phyloP scores from a whole-genome alignment of 2,329 filamentous ascomycete genomes.

The Neonectria punicea region DNA sequence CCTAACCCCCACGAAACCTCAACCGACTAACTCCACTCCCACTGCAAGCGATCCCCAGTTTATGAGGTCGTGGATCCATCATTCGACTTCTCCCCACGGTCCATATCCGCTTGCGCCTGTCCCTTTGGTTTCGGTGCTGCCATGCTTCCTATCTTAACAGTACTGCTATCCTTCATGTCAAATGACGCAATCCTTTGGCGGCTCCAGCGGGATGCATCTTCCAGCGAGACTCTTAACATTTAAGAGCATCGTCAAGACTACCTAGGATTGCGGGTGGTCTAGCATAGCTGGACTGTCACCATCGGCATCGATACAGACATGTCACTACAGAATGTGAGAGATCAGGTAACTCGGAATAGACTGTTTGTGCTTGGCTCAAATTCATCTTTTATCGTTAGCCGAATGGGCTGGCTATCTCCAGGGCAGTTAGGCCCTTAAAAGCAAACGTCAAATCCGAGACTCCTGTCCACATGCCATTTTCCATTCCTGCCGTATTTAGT shows the following conservation, averaged over 20 bases:
- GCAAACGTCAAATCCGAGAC: constrained; percentile 55
- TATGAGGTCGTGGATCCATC: constrained; percentile 16
- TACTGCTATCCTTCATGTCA: not conserved
- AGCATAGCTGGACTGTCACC: too few species aligned
- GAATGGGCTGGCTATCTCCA: constrained; percentile 50
- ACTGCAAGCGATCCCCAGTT: not conserved
- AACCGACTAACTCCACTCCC: constrained; percentile 16
- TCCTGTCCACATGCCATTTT: constrained; percentile 53
- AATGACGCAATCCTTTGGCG: not conserved
- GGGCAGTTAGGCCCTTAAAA: constrained; percentile 45
- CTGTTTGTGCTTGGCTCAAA: constrained; percentile 46
- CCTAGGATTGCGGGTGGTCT: not conserved
- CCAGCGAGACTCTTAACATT: not conserved
- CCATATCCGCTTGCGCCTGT: not conserved
- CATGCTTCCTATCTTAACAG: not conserved
- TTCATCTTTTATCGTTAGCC: constrained; percentile 52
- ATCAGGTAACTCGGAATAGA: constrained; percentile 33
- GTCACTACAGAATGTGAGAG: constrained; percentile 3
- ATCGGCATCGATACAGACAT: not conserved
- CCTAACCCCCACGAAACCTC: constrained; percentile 22
- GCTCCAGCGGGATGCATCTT: not conserved
- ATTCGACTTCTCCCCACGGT: constrained; percentile 14
- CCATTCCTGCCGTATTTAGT: constrained; percentile 55
- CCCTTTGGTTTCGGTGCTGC: not conserved
- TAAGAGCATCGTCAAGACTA: not conserved